Evolutionary conservation across 352 stramenopile species (phyloP).

Genomic region (Plasmopara viticola): DNA sequence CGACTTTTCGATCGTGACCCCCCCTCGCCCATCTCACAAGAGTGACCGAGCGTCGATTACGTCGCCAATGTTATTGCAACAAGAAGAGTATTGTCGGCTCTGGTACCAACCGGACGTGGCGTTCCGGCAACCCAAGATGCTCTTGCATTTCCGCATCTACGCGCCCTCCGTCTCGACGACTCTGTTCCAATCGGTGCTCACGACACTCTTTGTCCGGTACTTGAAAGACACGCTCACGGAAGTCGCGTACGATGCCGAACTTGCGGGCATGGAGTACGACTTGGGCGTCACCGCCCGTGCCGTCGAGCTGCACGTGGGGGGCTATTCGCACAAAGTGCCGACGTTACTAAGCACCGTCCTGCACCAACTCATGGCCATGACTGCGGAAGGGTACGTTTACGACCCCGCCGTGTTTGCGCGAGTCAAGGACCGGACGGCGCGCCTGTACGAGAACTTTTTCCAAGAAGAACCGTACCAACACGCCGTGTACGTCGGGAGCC

Average conservation of each 20-base stretch:
- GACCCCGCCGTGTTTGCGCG: constrained; percentile 67
- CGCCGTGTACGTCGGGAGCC: constrained; percentile 66
- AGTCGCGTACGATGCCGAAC: constrained; percentile 68
- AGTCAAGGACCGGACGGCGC: constrained; percentile 78
- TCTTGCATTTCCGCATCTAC: constrained; percentile 77
- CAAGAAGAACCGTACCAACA: constrained; percentile 90
- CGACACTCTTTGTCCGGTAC: constrained; percentile 63
- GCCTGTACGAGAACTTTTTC: constrained; percentile 86
- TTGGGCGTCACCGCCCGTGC: constrained; percentile 56
- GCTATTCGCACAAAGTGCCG: constrained; percentile 89
- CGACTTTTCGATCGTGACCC: constrained; percentile 61
- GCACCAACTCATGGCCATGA: constrained; percentile 42
- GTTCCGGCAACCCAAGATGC: constrained; percentile 89
- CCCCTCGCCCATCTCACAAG: constrained; percentile 20
- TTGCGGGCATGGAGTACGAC: constrained; percentile 73
- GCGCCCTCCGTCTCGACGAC: constrained; percentile 46
- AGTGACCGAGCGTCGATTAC: constrained; percentile 1
- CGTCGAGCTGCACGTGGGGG: constrained; percentile 77
- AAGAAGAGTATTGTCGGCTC: constrained; percentile 46
- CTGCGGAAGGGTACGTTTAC: constrained; percentile 42
- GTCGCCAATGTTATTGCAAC: constrained; percentile 32
- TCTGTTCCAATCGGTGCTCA: constrained; percentile 65
- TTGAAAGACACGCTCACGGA: constrained; percentile 84
- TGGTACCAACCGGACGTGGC: constrained; percentile 87
- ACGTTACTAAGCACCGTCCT: constrained; percentile 73